A percentile compares a stretch with the other conserved stretches of the same genome.
phyloP scores from a whole-genome alignment of 2,329 filamentous ascomycete species.

The Ophiosphaerella korrae region DNA sequence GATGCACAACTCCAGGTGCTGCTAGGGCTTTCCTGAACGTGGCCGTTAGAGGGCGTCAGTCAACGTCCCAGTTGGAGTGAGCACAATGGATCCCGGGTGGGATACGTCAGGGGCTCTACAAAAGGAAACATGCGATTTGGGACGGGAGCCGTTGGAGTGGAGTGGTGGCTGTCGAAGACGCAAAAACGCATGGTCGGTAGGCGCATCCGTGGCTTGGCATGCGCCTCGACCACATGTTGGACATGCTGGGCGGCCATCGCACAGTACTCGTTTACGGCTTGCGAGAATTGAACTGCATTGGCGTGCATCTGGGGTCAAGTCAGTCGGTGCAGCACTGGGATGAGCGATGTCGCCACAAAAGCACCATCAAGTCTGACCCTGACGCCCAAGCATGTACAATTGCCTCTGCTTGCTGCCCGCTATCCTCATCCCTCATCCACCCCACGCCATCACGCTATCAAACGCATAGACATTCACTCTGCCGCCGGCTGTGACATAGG shows the following conservation, averaged over 20 bases:
- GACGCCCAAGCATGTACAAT: conserved; percentile 4
- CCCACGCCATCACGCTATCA: conserved; percentile 24
- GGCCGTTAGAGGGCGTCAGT: neutral
- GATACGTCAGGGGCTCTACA: conserved; percentile 1
- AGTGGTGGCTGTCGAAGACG: conserved; percentile 3
- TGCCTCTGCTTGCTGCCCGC: conserved; percentile 4
- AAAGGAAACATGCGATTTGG: conserved; percentile 1
- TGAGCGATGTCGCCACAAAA: conserved; percentile 17
- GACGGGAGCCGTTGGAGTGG: neutral
- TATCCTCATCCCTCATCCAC: conserved; percentile 8
- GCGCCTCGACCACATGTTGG: conserved; percentile 1
- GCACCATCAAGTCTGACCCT: conserved; percentile 12
- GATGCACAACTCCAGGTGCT: too few relatives aligned
- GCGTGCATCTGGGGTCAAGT: conserved; percentile 8
- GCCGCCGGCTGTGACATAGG: conserved; percentile 18
- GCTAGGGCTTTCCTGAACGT: too few relatives aligned
- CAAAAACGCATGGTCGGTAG: neutral
- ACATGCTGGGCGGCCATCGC: neutral
- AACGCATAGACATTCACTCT: conserved; percentile 10
- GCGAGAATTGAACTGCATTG: conserved; percentile 15
- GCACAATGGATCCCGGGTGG: neutral
- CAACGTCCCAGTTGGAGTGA: conserved; percentile 1
- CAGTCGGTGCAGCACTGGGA: conserved; percentile 2
- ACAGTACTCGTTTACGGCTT: conserved; percentile 4
- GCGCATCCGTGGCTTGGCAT: neutral